Percentiles rank a stretch among this genome's conserved stretches.
These are phyloP conservation scores for Nidularia pulvinata DNA, from an alignment of 768 basidiomycete genomes.

Conservation along the genomic window DNA sequence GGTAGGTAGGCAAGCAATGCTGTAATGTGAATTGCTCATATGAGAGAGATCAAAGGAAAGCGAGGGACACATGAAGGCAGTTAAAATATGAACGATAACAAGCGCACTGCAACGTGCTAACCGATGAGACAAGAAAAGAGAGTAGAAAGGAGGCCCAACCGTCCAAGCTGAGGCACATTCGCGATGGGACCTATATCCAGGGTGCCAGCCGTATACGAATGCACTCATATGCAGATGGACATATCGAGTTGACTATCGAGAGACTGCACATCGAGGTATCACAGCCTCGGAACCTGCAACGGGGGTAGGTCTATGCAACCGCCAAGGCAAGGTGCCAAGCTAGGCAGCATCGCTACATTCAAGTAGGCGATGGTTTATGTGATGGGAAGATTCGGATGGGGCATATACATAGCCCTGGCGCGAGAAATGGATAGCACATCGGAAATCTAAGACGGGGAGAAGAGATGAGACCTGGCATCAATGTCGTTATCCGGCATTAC, in stretches of 20 bases:
- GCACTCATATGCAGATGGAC: not conserved
- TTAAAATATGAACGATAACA: not conserved
- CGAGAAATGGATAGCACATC: not conserved
- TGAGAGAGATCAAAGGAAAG: not conserved
- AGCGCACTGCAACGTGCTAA: too few species aligned
- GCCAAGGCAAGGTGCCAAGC: too few species aligned
- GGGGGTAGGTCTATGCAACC: too few species aligned
- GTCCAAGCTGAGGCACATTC: not conserved
- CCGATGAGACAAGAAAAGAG: not conserved
- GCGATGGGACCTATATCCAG: not conserved
- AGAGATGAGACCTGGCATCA: too few species aligned
- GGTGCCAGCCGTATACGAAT: not conserved
- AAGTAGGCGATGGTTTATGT: not conserved
- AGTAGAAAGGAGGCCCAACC: not conserved
- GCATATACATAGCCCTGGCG: too few species aligned
- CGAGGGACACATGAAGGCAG: not conserved
- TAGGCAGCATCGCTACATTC: not conserved
- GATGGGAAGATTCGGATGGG: not conserved
- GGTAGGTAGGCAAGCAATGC: too few species aligned
- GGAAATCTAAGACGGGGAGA: not conserved
- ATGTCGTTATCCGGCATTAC: constrained; percentile 29
- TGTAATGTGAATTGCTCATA: not conserved
- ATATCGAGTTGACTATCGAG: not conserved
- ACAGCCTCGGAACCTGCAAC: not conserved
- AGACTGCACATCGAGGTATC: not conserved